phyloP scores from a whole-genome alignment of 2,329 filamentous ascomycete species.

The Beauveria rudraprayagi region DNA sequence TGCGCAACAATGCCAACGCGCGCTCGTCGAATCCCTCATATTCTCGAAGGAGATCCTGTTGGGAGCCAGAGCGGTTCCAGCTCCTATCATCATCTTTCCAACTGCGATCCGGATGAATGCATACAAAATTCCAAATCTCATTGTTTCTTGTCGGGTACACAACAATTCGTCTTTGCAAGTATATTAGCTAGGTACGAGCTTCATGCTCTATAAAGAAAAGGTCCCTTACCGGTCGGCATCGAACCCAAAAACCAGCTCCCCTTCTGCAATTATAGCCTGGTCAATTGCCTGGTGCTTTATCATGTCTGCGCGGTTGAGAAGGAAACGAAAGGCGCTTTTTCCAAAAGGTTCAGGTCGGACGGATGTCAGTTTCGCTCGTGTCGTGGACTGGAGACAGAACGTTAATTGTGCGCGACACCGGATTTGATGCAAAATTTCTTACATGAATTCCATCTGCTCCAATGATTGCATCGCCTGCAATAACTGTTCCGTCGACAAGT shows the following conservation, averaged over 20 bases:
- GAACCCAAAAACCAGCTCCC: neutral
- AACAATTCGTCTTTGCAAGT: slow-evolving; percentile 31
- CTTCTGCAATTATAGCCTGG: slow-evolving; percentile 18
- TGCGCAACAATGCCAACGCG: slow-evolving; percentile 31
- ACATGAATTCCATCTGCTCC: neutral
- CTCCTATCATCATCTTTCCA: slow-evolving; percentile 16
- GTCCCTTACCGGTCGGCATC: neutral
- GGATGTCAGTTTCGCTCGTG: neutral
- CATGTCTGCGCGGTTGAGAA: slow-evolving; percentile 45
- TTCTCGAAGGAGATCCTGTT: slow-evolving; percentile 32
- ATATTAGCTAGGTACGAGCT: slow-evolving; percentile 20
- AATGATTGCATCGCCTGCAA: neutral
- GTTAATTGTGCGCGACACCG: neutral
- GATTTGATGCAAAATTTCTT: neutral
- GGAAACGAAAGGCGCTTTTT: neutral
- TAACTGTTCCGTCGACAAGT: neutral
- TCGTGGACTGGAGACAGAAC: neutral
- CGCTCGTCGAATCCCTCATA: slow-evolving; percentile 32
- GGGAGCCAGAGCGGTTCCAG: slow-evolving; percentile 31
- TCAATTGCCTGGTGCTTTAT: slow-evolving; percentile 33
- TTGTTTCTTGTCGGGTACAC: slow-evolving; percentile 41
- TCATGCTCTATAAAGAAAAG: neutral
- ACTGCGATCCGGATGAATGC: slow-evolving; percentile 36
- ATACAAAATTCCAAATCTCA: slow-evolving; percentile 39
- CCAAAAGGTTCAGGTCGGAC: neutral